Evolutionary conservation across 2,329 filamentous ascomycete species (phyloP), one percentile per base, ranked within the genome.

Genomic region (Pseudogymnoascus sp.): DNA sequence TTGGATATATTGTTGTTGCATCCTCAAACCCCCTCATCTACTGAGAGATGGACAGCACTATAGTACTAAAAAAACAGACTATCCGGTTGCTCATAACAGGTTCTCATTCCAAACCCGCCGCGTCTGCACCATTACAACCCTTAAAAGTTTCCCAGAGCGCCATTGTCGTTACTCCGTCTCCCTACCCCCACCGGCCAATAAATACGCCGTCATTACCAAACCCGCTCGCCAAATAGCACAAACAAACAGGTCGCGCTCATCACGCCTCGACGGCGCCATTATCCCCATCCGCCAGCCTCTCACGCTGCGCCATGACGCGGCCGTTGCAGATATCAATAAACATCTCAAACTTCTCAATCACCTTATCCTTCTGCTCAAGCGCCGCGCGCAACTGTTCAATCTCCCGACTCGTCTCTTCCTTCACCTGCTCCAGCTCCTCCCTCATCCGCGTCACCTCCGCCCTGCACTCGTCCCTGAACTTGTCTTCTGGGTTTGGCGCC

Each of bases 261-360:
- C n/a, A 33, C 47, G 47, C 29, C 29, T 29, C 33, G 29, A 5
- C 29, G 1, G 47, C 15, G 13, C n/a, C 47, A 54, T 54, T 35
- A 54, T 54, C 47, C 17, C 63, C 69, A n/a, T 72, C 72, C 11
- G 62, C 68, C 41, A 86, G 74, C 64, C 80, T 77, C 68, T 84
- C 80, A 59, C 83, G 75, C 70, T 84, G 82, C 60, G 85, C 76
- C 77, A 87, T 87, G 64, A 87, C 84, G 58, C 84, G 76, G 70
- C 85, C 79, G 67, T 87, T 87, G 70, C 84, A 87, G 61, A 87
- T 85, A 71, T 87, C 84, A 68, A 87, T 86, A 60, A 87, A 87
- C 80, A 85, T 84, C 72, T 87, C 84, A 66, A 86, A 87, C 69
- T 81, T 84, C 64, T 79, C 73, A 61, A 87, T 87, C 63, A 81